Percentiles rank a stretch among this genome's conserved stretches.
Conservation (phyloP, 2,329 filamentous ascomycete genomes). For the Xylogone sp. region DNA sequence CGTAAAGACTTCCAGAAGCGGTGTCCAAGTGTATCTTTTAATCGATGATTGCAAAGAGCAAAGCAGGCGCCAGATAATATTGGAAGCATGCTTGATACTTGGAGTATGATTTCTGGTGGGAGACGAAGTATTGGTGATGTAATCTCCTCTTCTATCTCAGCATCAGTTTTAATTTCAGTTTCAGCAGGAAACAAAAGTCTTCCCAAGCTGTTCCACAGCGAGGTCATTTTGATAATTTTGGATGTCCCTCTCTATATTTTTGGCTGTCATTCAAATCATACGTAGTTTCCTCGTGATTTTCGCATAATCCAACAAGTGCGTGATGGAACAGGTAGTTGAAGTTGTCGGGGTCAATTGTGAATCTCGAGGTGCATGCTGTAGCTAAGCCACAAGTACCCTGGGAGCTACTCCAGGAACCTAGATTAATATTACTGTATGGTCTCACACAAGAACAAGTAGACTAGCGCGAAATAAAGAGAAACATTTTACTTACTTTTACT, state of each 20-base stretch:
- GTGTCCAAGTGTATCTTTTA: constrained; percentile 9
- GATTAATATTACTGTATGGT: too few species aligned
- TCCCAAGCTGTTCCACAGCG: constrained; percentile 1
- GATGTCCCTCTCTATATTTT: neutral
- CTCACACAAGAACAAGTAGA: too few species aligned
- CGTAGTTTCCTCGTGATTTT: neutral
- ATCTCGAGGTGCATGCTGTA: neutral
- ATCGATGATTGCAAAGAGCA: constrained; percentile 9
- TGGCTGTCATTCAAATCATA: neutral
- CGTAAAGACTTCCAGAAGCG: constrained; percentile 7
- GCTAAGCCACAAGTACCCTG: neutral
- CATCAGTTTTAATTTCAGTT: constrained; percentile 2
- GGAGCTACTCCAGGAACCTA: neutral
- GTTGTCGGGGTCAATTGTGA: neutral
- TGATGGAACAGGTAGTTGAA: neutral
- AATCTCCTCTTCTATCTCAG: neutral
- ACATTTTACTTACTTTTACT: too few species aligned
- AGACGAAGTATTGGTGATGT: constrained; percentile 8
- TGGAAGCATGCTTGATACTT: constrained; percentile 10
- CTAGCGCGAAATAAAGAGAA: too few species aligned
- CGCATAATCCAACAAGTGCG: neutral
- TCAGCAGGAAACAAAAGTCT: constrained; percentile 5
- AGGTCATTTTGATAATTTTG: constrained; percentile 7
- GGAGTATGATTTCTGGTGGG: constrained; percentile 11
- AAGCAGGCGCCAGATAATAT: constrained; percentile 9